Base-by-base conservation (phyloP, 805 yeast genomes). In the Candida alai region DNA sequence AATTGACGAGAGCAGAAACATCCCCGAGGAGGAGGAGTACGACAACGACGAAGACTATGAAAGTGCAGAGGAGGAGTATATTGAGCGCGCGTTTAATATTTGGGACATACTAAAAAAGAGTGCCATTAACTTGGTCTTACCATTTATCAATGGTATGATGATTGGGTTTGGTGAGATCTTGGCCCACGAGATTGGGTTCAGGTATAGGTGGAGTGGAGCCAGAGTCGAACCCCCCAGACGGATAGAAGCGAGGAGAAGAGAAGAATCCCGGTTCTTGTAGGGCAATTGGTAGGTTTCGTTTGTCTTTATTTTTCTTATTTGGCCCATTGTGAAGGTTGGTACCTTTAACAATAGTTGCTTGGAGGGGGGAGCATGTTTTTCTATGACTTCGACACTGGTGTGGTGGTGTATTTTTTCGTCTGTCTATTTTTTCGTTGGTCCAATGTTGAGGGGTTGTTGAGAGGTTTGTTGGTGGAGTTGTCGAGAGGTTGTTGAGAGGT, bases 121-220 rank as follows among this genome's bases (percentile, higher is more conserved):
- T 15, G 72, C 88, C 2, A 77, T 90, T 42, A 90, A 90, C 47
- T 60, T 90, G 45, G 53, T 88, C 2, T 61, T 90, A 29, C 97
- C 97, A 2, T 88, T 90, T 50, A 68, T 90, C 46, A 90, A 90
- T 50, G 97, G 97, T 6, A 66, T 90, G 60, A 89, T 89, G 96
- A 72, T 90, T 32, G 97, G 97, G 0, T 87, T 90, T 55, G 97
- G 97, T 2, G 97, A 90, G 63, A 79, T 90, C 14, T 65, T 86
- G 39, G 97, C 97, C 6, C 96, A 89, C 54, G 97, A 90, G 51
- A 61, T 90, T 25, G 95, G 96, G 5, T 84, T 85, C 65, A 69
- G 71, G 30, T 80, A 76, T 60, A 79, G 85, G 28, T 84, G 93
- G 84, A 51, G 68, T 15, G 87, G 83, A 5, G 88, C 88, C 10